Evolutionary conservation across 2,329 filamentous ascomycete species (phyloP).

Genomic region (Podosphaera xanthii): DNA sequence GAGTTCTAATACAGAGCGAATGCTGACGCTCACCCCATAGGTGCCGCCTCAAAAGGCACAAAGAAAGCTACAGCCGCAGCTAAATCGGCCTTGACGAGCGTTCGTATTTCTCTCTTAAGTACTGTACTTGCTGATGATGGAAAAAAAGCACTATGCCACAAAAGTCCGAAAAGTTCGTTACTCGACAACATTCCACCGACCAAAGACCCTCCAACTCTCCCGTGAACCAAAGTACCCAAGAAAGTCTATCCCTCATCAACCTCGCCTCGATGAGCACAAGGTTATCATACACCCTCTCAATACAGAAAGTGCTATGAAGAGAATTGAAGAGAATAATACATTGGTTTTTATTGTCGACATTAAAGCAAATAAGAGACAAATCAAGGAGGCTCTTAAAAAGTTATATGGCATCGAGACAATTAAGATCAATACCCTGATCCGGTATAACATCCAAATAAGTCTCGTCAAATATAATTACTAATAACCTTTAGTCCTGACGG

Average conservation of each 20-base stretch:
- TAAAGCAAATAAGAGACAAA: constrained; percentile 99
- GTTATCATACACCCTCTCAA: constrained; percentile 95
- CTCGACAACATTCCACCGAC: constrained; percentile 88
- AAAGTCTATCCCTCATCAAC: constrained; percentile 75
- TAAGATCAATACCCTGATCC: constrained; percentile 99
- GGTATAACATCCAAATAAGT: constrained; percentile 25
- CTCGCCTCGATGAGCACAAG: constrained; percentile 93
- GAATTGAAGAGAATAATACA: constrained; percentile 99
- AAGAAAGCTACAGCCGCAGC: constrained; percentile 87
- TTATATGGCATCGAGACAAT: constrained; percentile 94
- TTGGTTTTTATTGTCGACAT: constrained; percentile 92
- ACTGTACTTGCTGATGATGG: constrained; percentile 8
- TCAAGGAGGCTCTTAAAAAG: constrained; percentile 96
- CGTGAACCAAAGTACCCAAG: constrained; percentile 89
- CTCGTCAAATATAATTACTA: constrained; percentile 5
- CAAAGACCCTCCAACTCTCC: constrained; percentile 85
- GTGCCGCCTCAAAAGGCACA: constrained; percentile 31
- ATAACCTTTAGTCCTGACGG: constrained; percentile 52
- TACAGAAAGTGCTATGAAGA: constrained; percentile 99
- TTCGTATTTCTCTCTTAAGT: constrained; percentile 37
- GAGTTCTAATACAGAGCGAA: constrained; percentile 46
- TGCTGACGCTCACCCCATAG: constrained; percentile 44
- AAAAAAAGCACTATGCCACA: constrained; percentile 41
- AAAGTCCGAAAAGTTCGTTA: constrained; percentile 85
- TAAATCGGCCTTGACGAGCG: constrained; percentile 88